These are phyloP conservation scores for Coemansia sp. DNA, from an alignment of 192 early-diverging fungal genomes.

Conservation along the genomic window DNA sequence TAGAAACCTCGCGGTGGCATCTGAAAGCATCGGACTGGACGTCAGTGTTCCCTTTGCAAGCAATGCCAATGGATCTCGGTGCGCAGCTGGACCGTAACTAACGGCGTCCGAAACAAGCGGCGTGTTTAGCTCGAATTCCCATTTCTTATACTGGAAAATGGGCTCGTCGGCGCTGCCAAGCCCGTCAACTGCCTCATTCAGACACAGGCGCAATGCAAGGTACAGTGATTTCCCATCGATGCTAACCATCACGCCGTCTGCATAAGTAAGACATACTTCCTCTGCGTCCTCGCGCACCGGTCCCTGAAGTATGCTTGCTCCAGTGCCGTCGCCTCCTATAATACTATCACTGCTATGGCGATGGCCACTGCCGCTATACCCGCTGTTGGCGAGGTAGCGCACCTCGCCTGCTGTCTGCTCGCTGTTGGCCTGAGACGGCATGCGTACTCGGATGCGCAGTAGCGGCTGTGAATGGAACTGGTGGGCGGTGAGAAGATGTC, in stretches of 20 bases:
- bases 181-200: slow-evolving; percentile 24
- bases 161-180: slow-evolving; percentile 22
- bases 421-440: slow-evolving; percentile 29
- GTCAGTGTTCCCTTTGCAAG: slow-evolving; percentile 32
- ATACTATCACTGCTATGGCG: neutral
- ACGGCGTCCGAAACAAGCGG: slow-evolving; percentile 37
- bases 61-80: slow-evolving; percentile 27
- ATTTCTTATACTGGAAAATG: slow-evolving; percentile 49
- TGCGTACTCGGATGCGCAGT: slow-evolving; percentile 33
- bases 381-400: slow-evolving; percentile 9
- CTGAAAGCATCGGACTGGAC: slow-evolving; percentile 25
- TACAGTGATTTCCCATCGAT: slow-evolving; percentile 45
- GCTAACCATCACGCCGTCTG: slow-evolving; percentile 41
- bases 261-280: slow-evolving; percentile 40
- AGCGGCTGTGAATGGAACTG: slow-evolving; percentile 34
- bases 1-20: slow-evolving; percentile 44
- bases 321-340: neutral
- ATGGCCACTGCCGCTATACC: neutral
- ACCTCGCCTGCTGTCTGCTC: slow-evolving; percentile 10
- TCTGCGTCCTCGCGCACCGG: slow-evolving; percentile 23
- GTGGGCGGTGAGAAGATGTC: slow-evolving; percentile 41
- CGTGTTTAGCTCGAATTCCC: slow-evolving; percentile 36
- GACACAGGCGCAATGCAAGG: slow-evolving; percentile 39
- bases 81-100: slow-evolving; percentile 34
- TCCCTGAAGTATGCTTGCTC: neutral